Evolutionary conservation across 163 green algal genomes (phyloP).

Genomic region (Scenedesmus sp.): DNA sequence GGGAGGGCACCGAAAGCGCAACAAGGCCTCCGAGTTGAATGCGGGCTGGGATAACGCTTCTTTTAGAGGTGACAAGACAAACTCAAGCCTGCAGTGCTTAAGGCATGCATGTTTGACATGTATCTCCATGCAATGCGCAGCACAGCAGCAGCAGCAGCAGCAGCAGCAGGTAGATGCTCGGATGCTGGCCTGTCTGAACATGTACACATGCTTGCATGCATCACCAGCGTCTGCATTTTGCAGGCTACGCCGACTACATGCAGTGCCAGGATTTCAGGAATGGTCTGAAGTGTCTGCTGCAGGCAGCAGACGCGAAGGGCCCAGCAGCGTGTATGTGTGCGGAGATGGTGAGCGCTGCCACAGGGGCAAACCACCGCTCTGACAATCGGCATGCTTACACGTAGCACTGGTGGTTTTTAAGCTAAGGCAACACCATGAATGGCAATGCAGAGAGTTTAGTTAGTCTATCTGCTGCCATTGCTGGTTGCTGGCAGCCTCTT

Average conservation of each 20-base stretch:
- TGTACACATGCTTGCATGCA: neutral
- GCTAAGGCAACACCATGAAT: too few relatives aligned
- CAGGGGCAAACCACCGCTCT: neutral
- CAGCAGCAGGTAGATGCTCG: neutral
- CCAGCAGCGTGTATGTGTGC: conserved; percentile 40
- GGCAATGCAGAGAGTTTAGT: too few relatives aligned
- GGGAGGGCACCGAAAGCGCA: conserved; percentile 49
- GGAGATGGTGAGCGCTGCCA: neutral
- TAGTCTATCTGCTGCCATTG: too few relatives aligned
- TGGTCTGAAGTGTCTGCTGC: conserved; percentile 24
- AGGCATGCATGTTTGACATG: neutral
- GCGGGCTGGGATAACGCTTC: conserved; percentile 59
- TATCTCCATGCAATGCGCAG: neutral
- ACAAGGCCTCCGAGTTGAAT: conserved; percentile 48
- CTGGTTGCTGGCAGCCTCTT: too few relatives aligned
- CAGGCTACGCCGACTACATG: conserved; percentile 48
- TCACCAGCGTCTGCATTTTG: neutral
- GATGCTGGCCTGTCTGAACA: neutral
- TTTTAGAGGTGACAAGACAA: neutral
- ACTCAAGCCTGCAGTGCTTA: neutral
- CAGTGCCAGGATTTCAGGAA: neutral
- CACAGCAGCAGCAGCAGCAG: neutral
- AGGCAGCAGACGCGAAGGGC: neutral
- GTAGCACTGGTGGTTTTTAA: too few relatives aligned
- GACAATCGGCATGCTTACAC: too few relatives aligned